Evolutionary conservation across 176 grass and related monocot species (phyloP).

Genomic region (Chloris gayana): DNA sequence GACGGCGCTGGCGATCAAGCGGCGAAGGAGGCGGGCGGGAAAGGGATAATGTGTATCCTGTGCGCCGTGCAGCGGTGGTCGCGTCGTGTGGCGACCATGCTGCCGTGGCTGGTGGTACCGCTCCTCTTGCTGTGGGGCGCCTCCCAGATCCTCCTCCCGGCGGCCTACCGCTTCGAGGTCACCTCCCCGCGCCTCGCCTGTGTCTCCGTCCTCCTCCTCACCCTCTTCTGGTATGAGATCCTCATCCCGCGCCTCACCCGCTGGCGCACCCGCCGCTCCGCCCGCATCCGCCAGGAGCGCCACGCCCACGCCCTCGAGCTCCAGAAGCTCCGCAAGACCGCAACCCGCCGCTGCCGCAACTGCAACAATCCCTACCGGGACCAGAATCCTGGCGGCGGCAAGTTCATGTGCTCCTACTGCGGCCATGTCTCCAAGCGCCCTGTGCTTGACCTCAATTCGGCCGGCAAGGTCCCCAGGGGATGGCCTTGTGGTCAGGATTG

Average conservation of each 20-base stretch:
- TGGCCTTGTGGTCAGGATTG: constrained; percentile 86
- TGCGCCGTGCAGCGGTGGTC: constrained; percentile 97
- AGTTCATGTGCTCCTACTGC: constrained; percentile 96
- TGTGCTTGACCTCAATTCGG: constrained; percentile 62
- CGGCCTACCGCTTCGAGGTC: constrained; percentile 83
- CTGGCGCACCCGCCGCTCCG: constrained; percentile 81
- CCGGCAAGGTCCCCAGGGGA: constrained; percentile 36
- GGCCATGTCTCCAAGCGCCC: constrained; percentile 90
- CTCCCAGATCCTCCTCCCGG: constrained; percentile 84
- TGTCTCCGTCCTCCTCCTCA: constrained; percentile 85
- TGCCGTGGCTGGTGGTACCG: constrained; percentile 87
- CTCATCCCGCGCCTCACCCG: constrained; percentile 74
- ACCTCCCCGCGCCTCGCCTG: constrained; percentile 95
- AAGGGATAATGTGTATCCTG: constrained; percentile 91
- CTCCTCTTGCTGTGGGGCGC: constrained; percentile 82
- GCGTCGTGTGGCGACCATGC: constrained; percentile 85
- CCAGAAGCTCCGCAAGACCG: constrained; percentile 84
- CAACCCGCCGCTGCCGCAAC: constrained; percentile 90
- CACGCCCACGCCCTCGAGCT: constrained; percentile 73
- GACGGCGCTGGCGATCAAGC: constrained; percentile 49
- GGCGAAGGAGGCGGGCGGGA: constrained; percentile 36
- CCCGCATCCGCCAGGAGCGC: constrained; percentile 73
- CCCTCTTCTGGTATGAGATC: constrained; percentile 98
- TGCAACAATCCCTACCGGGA: constrained; percentile 84
- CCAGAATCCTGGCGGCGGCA: constrained; percentile 86